A percentile compares a stretch with the other conserved stretches of the same genome.
Evolutionary conservation across 2,329 filamentous ascomycete species (phyloP).

Genomic region (Fusarium sp.): DNA sequence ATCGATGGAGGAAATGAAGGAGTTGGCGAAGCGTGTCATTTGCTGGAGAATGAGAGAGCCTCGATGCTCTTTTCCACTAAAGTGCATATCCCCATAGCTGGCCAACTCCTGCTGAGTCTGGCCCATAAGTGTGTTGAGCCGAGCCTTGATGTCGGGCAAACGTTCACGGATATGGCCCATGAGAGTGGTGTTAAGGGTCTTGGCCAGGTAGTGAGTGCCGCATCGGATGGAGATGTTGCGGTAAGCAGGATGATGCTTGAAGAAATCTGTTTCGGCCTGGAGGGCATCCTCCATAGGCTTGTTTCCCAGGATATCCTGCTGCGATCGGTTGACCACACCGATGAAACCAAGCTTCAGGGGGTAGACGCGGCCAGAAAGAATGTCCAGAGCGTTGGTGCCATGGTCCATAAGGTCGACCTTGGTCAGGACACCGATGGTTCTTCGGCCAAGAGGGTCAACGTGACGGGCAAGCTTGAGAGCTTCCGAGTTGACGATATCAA

Average conservation of each 20-base stretch:
- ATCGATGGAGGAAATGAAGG: conserved; percentile 98
- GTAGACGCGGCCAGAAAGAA: conserved; percentile 96
- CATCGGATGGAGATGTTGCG: conserved; percentile 94
- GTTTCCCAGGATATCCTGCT: conserved; percentile 96
- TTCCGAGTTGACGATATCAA: conserved; percentile 98
- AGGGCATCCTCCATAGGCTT: conserved; percentile 95
- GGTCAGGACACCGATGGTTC: conserved; percentile 96
- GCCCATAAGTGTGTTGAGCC: conserved; percentile 98
- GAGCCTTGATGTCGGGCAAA: conserved; percentile 96
- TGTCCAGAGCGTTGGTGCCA: conserved; percentile 96
- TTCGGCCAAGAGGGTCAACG: conserved; percentile 92
- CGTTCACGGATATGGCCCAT: conserved; percentile 97
- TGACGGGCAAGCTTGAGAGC: conserved; percentile 95
- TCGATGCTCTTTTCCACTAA: conserved; percentile 95
- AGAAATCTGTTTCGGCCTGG: conserved; percentile 92
- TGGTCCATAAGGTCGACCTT: conserved; percentile 99
- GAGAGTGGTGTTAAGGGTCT: conserved; percentile 92
- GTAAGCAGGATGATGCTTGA: conserved; percentile 96
- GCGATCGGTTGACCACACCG: conserved; percentile 96
- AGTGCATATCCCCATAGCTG: conserved; percentile 97
- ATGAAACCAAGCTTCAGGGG: conserved; percentile 98
- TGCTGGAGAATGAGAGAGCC: conserved; percentile 95
- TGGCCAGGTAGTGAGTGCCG: conserved; percentile 93
- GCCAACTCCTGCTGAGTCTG: conserved; percentile 98
- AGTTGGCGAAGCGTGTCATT: conserved; percentile 98